These are phyloP conservation scores for Mucor piriformis DNA, from an alignment of 371 early-diverging fungal genomes.

Conservation along the genomic window DNA sequence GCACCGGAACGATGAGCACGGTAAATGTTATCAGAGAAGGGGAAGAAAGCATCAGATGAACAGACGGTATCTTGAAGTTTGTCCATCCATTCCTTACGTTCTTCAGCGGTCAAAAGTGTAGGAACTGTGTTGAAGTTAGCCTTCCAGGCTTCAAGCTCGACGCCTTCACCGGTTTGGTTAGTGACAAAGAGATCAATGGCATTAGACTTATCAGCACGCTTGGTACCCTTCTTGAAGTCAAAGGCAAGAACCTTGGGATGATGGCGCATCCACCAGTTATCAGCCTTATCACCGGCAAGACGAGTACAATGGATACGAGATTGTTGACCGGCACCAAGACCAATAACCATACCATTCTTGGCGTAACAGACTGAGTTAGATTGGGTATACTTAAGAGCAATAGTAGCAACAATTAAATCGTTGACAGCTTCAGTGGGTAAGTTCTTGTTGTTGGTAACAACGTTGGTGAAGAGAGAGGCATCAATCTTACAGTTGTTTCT, in stretches of 20 bases:
- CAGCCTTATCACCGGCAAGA: slow-evolving; percentile 98
- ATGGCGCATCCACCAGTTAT: slow-evolving; percentile 97
- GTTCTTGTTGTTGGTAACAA: slow-evolving; percentile 81
- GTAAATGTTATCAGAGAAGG: slow-evolving; percentile 95
- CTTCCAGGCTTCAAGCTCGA: slow-evolving; percentile 81
- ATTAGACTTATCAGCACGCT: slow-evolving; percentile 95
- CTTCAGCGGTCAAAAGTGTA: slow-evolving; percentile 74
- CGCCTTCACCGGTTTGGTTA: slow-evolving; percentile 81
- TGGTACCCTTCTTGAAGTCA: slow-evolving; percentile 83
- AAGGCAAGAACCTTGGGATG: slow-evolving; percentile 90
- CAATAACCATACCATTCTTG: slow-evolving; percentile 97
- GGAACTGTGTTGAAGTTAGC: slow-evolving; percentile 82
- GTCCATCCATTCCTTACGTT: slow-evolving; percentile 79
- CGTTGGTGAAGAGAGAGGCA: slow-evolving; percentile 74
- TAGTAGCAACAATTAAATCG: slow-evolving; percentile 94
- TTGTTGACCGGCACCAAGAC: slow-evolving; percentile 98
- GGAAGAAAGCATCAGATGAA: slow-evolving; percentile 98
- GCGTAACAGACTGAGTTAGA: slow-evolving; percentile 98
- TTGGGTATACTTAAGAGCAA: slow-evolving; percentile 97
- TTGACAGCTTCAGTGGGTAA: slow-evolving; percentile 72
- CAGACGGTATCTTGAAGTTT: slow-evolving; percentile 77
- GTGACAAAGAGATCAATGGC: slow-evolving; percentile 95
- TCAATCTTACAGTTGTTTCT: slow-evolving; percentile 85
- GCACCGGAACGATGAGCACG: slow-evolving; percentile 89
- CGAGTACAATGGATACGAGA: slow-evolving; percentile 97